Conservation (phyloP, 306 rosid species). For the Vigna hirtella region DNA sequence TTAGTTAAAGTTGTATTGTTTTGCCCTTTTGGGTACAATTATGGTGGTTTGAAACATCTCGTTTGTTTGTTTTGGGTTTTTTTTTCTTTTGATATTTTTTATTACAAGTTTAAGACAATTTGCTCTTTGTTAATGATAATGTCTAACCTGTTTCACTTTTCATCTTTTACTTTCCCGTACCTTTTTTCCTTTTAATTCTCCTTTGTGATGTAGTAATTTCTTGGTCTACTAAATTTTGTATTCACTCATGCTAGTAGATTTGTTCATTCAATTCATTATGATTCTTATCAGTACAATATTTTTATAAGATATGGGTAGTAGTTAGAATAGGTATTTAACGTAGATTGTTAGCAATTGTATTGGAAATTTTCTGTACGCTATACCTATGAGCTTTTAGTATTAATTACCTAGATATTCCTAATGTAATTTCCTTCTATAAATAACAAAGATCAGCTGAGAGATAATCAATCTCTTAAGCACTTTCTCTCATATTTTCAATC, state of each 20-base stretch:
- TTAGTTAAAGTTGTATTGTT: constrained; percentile 1
- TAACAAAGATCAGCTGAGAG: too few species aligned
- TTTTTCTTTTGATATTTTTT: constrained; percentile 2
- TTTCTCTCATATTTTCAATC: too few species aligned
- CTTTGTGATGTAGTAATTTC: neutral
- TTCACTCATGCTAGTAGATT: constrained; percentile 12
- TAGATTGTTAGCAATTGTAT: too few species aligned
- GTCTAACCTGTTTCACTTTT: neutral
- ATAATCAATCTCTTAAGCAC: too few species aligned
- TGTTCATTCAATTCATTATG: constrained; percentile 24
- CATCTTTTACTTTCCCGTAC: constrained; percentile 22
- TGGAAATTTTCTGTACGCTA: too few species aligned
- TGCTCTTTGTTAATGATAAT: constrained; percentile 9
- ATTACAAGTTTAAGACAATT: constrained; percentile 1
- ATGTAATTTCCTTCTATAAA: too few species aligned
- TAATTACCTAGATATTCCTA: too few species aligned
- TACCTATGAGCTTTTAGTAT: too few species aligned
- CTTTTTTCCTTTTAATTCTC: constrained; percentile 11
- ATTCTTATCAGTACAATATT: constrained; percentile 10
- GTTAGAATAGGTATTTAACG: too few species aligned
- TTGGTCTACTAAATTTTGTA: constrained; percentile 14
- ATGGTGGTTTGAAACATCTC: constrained; percentile 15
- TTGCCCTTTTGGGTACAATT: constrained; percentile 29
- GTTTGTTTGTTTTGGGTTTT: constrained; percentile 18
- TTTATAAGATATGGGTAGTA: neutral